Evolutionary conservation across 352 stramenopile species (phyloP).

Genomic region (Phytophthora macrochlamydospora): DNA sequence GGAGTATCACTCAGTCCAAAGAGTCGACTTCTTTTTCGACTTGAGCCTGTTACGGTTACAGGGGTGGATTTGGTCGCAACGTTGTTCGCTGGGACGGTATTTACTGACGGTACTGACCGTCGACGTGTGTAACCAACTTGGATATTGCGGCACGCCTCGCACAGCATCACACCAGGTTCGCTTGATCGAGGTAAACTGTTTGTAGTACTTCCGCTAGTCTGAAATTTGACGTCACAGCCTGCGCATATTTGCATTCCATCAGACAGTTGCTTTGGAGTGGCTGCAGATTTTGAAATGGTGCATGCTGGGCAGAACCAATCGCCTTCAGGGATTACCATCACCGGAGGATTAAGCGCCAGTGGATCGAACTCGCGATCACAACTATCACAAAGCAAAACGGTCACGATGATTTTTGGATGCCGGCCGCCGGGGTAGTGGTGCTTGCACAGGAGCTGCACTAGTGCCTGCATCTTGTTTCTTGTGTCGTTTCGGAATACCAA

Average conservation of each 20-base stretch:
- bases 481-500: slow-evolving; percentile 5
- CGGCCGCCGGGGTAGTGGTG: background rate
- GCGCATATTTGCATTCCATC: slow-evolving; percentile 27
- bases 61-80: background rate
- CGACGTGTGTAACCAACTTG: slow-evolving; percentile 36
- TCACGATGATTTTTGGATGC: slow-evolving; percentile 31
- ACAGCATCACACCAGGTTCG: slow-evolving; percentile 33
- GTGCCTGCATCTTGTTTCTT: slow-evolving; percentile 7
- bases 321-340: slow-evolving; percentile 48
- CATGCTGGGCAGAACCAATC: slow-evolving; percentile 59
- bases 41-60: background rate
- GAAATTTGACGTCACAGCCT: slow-evolving; percentile 40
- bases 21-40: slow-evolving; percentile 27
- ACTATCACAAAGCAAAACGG: slow-evolving; percentile 68
- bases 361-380: slow-evolving; percentile 75
- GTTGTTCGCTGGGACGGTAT: background rate
- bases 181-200: slow-evolving; percentile 21
- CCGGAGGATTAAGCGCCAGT: slow-evolving; percentile 46
- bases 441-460: background rate
- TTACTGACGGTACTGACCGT: slow-evolving; percentile 10
- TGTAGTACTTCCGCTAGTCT: slow-evolving; percentile 12
- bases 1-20: slow-evolving; percentile 7
- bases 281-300: slow-evolving; percentile 10
- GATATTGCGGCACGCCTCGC: slow-evolving; percentile 40
- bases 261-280: background rate